These are phyloP conservation scores for Micractinium sp. DNA, from an alignment of 139 green algal species.

Conservation along the genomic window DNA sequence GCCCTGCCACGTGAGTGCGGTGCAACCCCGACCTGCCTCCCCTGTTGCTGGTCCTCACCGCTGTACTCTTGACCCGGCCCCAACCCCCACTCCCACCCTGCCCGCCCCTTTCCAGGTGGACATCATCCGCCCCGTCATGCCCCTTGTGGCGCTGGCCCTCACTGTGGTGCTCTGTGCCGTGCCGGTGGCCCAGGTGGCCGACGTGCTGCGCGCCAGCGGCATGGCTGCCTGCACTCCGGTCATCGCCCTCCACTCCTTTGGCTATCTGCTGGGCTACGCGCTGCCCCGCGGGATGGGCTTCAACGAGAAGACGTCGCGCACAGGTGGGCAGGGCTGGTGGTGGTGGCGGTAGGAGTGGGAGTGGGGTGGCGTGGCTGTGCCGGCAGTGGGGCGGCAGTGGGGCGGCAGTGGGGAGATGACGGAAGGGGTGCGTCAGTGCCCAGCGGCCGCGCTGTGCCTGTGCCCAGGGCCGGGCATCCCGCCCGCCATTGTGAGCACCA, in stretches of 20 bases:
- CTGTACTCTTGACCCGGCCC: neutral
- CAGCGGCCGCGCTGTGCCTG: too few relatives aligned
- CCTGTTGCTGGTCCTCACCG: neutral
- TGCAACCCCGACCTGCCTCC: too few relatives aligned
- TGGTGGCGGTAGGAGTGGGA: neutral
- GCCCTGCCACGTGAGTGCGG: too few relatives aligned
- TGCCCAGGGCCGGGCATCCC: too few relatives aligned
- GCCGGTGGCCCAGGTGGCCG: conserved; percentile 52
- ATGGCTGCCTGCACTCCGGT: conserved; percentile 51
- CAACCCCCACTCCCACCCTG: neutral
- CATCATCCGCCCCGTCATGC: conserved; percentile 62
- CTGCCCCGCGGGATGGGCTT: conserved; percentile 66
- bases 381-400: neutral
- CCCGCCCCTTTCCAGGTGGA: neutral
- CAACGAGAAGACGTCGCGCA: conserved; percentile 63
- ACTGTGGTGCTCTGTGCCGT: conserved; percentile 74
- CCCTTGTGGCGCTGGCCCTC: conserved; percentile 71
- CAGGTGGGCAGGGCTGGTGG: conserved; percentile 16
- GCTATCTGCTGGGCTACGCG: conserved; percentile 75
- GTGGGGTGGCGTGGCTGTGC: neutral
- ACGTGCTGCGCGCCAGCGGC: conserved; percentile 47
- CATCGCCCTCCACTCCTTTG: conserved; percentile 65
- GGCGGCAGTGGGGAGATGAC: neutral
- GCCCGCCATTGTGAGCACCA: too few relatives aligned
- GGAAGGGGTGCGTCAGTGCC: too few relatives aligned